Evolutionary conservation across 306 rosid species (phyloP).

Genomic region (Bauhinia variegata): DNA sequence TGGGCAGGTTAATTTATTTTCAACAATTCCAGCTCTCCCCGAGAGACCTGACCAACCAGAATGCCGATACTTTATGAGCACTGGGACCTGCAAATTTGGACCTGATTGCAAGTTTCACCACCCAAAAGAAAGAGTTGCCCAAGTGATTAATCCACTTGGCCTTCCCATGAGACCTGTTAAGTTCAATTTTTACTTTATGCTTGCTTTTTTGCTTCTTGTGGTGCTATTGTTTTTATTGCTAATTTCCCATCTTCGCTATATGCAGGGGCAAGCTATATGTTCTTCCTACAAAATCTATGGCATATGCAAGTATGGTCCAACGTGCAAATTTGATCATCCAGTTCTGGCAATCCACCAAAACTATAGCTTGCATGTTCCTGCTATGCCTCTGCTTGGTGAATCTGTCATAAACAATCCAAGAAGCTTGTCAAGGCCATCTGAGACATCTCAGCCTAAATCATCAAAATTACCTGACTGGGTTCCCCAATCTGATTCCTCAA

Average conservation of each 20-base stretch:
- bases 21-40: constrained; percentile 57
- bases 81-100: constrained; percentile 91
- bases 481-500: constrained; percentile 28
- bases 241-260: constrained; percentile 32
- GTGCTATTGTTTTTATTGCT: constrained; percentile 2
- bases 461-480: too few relatives aligned
- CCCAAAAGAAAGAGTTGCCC: constrained; percentile 74
- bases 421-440: constrained; percentile 47
- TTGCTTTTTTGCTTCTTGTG: neutral
- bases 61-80: constrained; percentile 81
- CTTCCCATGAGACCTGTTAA: constrained; percentile 90
- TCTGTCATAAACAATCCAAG: constrained; percentile 55
- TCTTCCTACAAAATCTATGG: constrained; percentile 75
- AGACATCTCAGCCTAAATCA: constrained; percentile 57
- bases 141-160: constrained; percentile 58
- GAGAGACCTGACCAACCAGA: constrained; percentile 91
- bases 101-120: constrained; percentile 87
- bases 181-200: constrained; percentile 38
- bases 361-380: constrained; percentile 53
- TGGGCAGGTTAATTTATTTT: constrained; percentile 49
- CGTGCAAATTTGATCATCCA: constrained; percentile 91
- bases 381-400: constrained; percentile 51
- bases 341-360: constrained; percentile 53
- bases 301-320: constrained; percentile 89
- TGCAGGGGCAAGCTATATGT: constrained; percentile 85